phyloP scores from a whole-genome alignment of 805 yeast genomes.

The Barnettozyma vustinii region DNA sequence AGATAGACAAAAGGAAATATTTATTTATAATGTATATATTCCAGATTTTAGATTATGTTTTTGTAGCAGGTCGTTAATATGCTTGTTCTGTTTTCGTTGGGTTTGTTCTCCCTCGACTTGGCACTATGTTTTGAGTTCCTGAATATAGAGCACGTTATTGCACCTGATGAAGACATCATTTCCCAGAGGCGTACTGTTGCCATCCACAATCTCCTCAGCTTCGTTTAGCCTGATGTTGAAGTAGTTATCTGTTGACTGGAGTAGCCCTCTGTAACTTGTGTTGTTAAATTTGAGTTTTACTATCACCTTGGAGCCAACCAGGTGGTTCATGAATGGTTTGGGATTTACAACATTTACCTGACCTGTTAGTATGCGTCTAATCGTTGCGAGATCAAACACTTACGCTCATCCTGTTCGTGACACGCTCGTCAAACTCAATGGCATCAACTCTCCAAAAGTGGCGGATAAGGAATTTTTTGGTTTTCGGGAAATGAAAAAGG shows the following conservation, averaged over 20 bases:
- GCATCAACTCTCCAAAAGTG: no score
- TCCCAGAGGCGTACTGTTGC: slow-evolving; percentile 44
- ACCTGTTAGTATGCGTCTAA: slow-evolving; percentile 5
- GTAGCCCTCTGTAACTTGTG: slow-evolving; percentile 78
- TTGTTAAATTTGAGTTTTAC: slow-evolving; percentile 87
- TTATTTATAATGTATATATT: slow-evolving; percentile 8
- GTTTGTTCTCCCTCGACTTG: background rate
- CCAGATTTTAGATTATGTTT: slow-evolving; percentile 1
- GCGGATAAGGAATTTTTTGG: no score
- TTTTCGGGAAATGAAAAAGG: no score
- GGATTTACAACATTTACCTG: slow-evolving; percentile 67
- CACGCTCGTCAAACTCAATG: background rate
- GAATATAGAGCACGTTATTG: slow-evolving; percentile 68
- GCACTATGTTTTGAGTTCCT: slow-evolving; percentile 14
- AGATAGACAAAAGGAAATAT: slow-evolving; percentile 5
- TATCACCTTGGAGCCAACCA: slow-evolving; percentile 63
- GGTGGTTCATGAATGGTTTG: slow-evolving; percentile 78
- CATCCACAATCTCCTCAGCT: slow-evolving; percentile 47
- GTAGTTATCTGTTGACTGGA: slow-evolving; percentile 81
- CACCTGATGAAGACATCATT: slow-evolving; percentile 87
- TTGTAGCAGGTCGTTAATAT: background rate
- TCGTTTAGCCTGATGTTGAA: slow-evolving; percentile 80
- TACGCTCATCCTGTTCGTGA: background rate
- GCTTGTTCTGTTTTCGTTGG: no score
- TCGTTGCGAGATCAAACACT: background rate